Percentiles rank a stretch among this genome's conserved stretches.
phyloP scores from a whole-genome alignment of 495 filamentous ascomycete genomes.

The Delitschia confertaspora region DNA sequence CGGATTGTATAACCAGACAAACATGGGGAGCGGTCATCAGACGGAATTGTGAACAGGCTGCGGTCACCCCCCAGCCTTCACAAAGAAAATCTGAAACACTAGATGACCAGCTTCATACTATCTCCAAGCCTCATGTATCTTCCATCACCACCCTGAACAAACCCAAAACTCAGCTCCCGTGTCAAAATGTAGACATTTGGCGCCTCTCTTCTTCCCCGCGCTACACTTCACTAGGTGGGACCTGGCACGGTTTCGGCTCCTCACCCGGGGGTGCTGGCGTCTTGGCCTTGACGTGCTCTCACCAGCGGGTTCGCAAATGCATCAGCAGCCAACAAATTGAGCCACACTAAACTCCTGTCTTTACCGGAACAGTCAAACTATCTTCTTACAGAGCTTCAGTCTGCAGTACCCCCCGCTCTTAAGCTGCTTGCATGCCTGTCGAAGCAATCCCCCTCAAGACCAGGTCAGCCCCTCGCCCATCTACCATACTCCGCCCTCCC shows the following conservation, averaged over 20 bases:
- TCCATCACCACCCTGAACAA: too few relatives aligned
- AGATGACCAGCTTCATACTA: too few relatives aligned
- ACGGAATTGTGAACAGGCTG: too few relatives aligned
- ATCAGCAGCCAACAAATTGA: neutral
- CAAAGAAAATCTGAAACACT: too few relatives aligned
- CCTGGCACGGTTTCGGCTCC: neutral
- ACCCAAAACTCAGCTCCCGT: too few relatives aligned
- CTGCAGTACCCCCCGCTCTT: neutral
- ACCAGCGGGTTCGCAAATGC: neutral
- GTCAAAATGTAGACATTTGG: neutral
- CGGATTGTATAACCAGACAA: too few relatives aligned
- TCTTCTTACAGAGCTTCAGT: neutral
- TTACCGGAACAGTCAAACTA: neutral
- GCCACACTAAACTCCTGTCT: neutral
- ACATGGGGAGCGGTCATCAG: too few relatives aligned
- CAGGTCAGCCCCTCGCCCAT: neutral
- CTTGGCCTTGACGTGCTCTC: neutral
- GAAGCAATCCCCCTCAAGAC: conserved; percentile 19
- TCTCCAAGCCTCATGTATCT: too few relatives aligned
- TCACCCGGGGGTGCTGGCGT: neutral
- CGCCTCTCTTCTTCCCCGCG: neutral
- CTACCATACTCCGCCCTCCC: conserved; percentile 4
- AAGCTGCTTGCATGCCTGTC: conserved; percentile 23
- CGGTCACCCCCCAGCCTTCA: too few relatives aligned
- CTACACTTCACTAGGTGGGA: neutral